Percentiles rank a stretch among this genome's conserved stretches.
phyloP scores from a whole-genome alignment of 345 rosid genomes.

The Brassica nigra region DNA sequence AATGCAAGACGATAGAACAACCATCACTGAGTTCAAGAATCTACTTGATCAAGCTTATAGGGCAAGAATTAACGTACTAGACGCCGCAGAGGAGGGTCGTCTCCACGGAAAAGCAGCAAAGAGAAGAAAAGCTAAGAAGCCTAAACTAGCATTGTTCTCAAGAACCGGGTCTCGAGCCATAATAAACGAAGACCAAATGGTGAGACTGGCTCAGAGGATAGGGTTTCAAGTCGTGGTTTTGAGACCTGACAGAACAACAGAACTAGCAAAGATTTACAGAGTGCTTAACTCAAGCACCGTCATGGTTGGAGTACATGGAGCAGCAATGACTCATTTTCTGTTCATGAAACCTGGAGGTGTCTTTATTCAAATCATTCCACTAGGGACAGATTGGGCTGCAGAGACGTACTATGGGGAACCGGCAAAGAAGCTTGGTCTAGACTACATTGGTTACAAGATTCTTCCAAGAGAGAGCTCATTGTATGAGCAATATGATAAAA shows the following conservation, averaged over 20 bases:
- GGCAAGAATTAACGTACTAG: conserved; percentile 55
- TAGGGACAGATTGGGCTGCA: conserved; percentile 90
- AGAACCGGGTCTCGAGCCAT: conserved; percentile 68
- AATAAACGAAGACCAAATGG: conserved; percentile 50
- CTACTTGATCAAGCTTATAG: conserved; percentile 63
- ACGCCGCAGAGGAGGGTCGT: conserved; percentile 37
- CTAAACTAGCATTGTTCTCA: conserved; percentile 67
- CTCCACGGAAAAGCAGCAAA: conserved; percentile 14
- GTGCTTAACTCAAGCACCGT: conserved; percentile 71
- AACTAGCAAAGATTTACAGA: conserved; percentile 66
- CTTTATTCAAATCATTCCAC: conserved; percentile 72
- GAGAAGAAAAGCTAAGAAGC: conserved; percentile 41
- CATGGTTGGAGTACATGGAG: conserved; percentile 87
- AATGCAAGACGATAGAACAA: conserved; percentile 44
- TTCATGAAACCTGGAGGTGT: conserved; percentile 71
- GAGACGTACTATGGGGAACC: conserved; percentile 80
- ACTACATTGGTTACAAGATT: conserved; percentile 63
- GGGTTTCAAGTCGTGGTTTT: conserved; percentile 66
- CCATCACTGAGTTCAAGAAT: conserved; percentile 57
- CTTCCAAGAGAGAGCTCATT: conserved; percentile 73
- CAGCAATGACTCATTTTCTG: conserved; percentile 88
- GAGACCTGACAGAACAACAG: conserved; percentile 62
- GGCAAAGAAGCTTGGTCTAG: conserved; percentile 70
- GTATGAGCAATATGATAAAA: conserved; percentile 53
- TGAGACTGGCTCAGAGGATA: conserved; percentile 61